These are phyloP conservation scores for Ogataea saltuana DNA, from an alignment of 805 yeast species.

Conservation along the genomic window DNA sequence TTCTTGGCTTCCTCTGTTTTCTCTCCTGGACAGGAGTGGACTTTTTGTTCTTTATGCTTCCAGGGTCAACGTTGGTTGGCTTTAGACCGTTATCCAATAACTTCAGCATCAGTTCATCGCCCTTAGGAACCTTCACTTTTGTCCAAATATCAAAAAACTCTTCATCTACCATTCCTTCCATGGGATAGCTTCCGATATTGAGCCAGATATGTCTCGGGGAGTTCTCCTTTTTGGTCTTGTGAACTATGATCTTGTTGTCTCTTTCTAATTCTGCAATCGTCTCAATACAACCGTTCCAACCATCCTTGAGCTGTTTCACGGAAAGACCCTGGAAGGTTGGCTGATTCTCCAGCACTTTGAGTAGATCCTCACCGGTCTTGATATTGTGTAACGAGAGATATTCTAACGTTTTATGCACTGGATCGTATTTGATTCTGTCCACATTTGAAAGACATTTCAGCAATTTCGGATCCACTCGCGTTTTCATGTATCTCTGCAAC, in stretches of 20 bases:
- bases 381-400: slow-evolving; percentile 90
- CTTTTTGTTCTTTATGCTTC: slow-evolving; percentile 70
- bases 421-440: slow-evolving; percentile 73
- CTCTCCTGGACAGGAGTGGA: slow-evolving; percentile 54
- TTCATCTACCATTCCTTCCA: slow-evolving; percentile 61
- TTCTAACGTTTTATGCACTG: slow-evolving; percentile 64
- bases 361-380: slow-evolving; percentile 72
- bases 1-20: slow-evolving; percentile 88
- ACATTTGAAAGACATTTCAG: slow-evolving; percentile 71
- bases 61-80: slow-evolving; percentile 98
- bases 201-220: slow-evolving; percentile 94
- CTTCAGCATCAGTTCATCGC: slow-evolving; percentile 75
- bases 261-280: slow-evolving; percentile 78
- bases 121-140: slow-evolving; percentile 73
- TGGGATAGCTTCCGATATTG: slow-evolving; percentile 60
- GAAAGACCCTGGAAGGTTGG: slow-evolving; percentile 84
- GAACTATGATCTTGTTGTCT: slow-evolving; percentile 74
- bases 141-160: slow-evolving; percentile 86
- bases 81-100: slow-evolving; percentile 84
- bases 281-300: slow-evolving; percentile 89
- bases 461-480: slow-evolving; percentile 60
- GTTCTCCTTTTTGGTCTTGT: slow-evolving; percentile 90
- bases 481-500: slow-evolving; percentile 65
- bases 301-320: slow-evolving; percentile 77
- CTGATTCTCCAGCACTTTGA: slow-evolving; percentile 73